phyloP scores from a whole-genome alignment of 441 rosid genomes.

The Pelargonium fulgidum region DNA sequence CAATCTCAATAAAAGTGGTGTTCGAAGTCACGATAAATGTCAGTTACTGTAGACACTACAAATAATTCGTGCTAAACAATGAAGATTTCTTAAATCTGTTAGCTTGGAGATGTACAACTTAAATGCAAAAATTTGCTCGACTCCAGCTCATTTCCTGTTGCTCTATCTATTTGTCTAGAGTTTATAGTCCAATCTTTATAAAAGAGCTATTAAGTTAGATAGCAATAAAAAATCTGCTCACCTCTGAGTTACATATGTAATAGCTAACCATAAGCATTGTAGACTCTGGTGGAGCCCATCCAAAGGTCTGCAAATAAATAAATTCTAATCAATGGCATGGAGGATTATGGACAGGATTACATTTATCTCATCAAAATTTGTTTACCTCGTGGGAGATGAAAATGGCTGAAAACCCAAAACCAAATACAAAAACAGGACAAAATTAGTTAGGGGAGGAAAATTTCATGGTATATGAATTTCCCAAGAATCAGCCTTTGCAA shows the following conservation, averaged over 20 bases:
- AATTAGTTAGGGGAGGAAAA: too few relatives aligned
- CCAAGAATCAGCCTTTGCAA: too few relatives aligned
- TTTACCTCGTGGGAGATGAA: constrained; percentile 92
- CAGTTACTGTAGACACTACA: constrained; percentile 5
- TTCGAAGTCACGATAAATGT: constrained; percentile 3
- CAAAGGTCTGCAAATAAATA: constrained; percentile 56
- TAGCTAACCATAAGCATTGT: constrained; percentile 81
- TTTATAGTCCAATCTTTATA: background rate
- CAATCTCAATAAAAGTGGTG: constrained; percentile 21
- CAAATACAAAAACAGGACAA: constrained; percentile 15
- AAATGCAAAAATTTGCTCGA: background rate
- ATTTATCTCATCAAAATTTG: background rate
- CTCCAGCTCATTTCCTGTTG: too few relatives aligned
- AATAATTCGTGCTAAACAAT: background rate
- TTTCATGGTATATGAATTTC: too few relatives aligned
- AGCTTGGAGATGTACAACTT: constrained; percentile 9
- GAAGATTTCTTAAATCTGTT: background rate
- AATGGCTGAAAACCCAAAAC: constrained; percentile 76
- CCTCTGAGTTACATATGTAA: constrained; percentile 83
- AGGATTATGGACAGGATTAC: background rate
- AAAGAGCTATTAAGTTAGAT: constrained; percentile 8
- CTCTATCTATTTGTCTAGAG: constrained; percentile 11
- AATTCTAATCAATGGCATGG: constrained; percentile 18
- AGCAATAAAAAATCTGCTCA: constrained; percentile 26
- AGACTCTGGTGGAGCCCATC: constrained; percentile 91